Evolutionary conservation across 352 stramenopile genomes (phyloP).

Genomic region (Thalassiosira oceanica): DNA sequence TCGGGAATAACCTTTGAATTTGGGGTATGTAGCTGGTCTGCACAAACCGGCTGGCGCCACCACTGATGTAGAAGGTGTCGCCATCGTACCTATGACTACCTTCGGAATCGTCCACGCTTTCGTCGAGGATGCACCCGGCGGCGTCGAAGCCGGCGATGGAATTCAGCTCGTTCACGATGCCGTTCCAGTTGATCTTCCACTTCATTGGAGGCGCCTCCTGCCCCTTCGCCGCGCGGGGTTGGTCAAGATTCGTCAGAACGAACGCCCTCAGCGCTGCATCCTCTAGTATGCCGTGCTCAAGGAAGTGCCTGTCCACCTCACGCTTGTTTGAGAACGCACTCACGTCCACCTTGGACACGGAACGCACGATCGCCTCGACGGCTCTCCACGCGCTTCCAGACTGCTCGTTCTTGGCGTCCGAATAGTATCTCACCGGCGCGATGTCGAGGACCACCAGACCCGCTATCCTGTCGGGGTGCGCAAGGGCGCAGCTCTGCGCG

Average conservation of each 20-base stretch:
- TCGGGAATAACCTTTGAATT: slow-evolving; percentile 78
- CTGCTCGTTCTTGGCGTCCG: slow-evolving; percentile 21
- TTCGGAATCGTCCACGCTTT: slow-evolving; percentile 20
- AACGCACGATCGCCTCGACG: slow-evolving; percentile 68
- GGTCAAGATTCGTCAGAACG: slow-evolving; percentile 72
- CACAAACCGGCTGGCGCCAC: slow-evolving; percentile 63
- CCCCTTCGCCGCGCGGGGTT: slow-evolving; percentile 11
- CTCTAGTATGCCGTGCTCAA: slow-evolving; percentile 49
- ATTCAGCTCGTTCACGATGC: slow-evolving; percentile 68
- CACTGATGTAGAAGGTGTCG: slow-evolving; percentile 70
- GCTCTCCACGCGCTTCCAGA: slow-evolving; percentile 57
- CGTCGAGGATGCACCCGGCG: slow-evolving; percentile 16
- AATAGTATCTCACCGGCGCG: slow-evolving; percentile 67
- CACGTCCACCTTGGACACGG: slow-evolving; percentile 40
- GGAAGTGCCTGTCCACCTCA: slow-evolving; percentile 55
- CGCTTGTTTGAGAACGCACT: slow-evolving; percentile 43
- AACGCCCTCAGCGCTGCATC: slow-evolving; percentile 78
- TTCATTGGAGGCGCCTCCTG: slow-evolving; percentile 10
- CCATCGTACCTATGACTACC: slow-evolving; percentile 51
- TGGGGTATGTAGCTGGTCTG: slow-evolving; percentile 57
- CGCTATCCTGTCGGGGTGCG: slow-evolving; percentile 59
- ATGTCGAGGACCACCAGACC: slow-evolving; percentile 80
- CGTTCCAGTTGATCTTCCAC: slow-evolving; percentile 75
- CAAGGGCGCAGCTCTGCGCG: slow-evolving; percentile 65
- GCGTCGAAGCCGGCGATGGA: slow-evolving; percentile 73